A percentile compares a stretch with the other conserved stretches of the same genome.
These are phyloP conservation scores for Capsicum baccatum DNA, from an alignment of 257 asterid species.

Conservation along the genomic window DNA sequence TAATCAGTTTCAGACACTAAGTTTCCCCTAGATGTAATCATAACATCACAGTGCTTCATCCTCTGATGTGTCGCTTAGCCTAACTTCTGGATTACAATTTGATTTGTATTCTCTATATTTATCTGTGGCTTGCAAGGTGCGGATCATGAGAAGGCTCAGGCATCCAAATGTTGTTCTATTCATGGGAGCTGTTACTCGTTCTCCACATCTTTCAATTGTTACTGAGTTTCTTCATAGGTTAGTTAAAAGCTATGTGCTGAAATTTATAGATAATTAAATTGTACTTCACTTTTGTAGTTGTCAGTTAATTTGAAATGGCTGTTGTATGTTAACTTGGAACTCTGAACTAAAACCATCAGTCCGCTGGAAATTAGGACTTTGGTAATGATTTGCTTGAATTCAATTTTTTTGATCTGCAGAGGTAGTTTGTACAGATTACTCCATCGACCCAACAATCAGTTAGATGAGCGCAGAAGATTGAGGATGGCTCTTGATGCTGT, in stretches of 20 bases:
- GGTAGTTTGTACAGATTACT: conserved; percentile 93
- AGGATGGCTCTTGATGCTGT: conserved; percentile 97
- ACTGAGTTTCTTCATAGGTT: conserved; percentile 98
- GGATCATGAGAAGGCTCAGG: conserved; percentile 84
- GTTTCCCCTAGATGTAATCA: conserved; percentile 20
- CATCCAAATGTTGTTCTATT: conserved; percentile 96
- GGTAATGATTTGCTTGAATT: conserved; percentile 24
- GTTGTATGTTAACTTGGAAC: conserved; percentile 13
- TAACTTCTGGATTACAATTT: conserved; percentile 36
- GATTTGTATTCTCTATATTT: conserved; percentile 27
- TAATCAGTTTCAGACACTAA: conserved; percentile 10
- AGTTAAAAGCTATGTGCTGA: conserved; percentile 35
- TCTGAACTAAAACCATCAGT: neutral
- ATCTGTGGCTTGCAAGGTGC: conserved; percentile 59
- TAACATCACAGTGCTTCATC: conserved; percentile 6
- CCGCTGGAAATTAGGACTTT: neutral
- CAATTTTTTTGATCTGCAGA: conserved; percentile 57
- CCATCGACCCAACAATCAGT: conserved; percentile 92
- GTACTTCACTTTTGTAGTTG: conserved; percentile 18
- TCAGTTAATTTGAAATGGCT: neutral
- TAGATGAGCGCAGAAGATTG: conserved; percentile 88
- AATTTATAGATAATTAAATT: neutral
- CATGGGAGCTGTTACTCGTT: conserved; percentile 98
- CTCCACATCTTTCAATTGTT: conserved; percentile 92
- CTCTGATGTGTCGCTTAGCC: conserved; percentile 12